Evolutionary conservation across 768 basidiomycete genomes (phyloP).

Genomic region (Strobilomyces echinocephalus): DNA sequence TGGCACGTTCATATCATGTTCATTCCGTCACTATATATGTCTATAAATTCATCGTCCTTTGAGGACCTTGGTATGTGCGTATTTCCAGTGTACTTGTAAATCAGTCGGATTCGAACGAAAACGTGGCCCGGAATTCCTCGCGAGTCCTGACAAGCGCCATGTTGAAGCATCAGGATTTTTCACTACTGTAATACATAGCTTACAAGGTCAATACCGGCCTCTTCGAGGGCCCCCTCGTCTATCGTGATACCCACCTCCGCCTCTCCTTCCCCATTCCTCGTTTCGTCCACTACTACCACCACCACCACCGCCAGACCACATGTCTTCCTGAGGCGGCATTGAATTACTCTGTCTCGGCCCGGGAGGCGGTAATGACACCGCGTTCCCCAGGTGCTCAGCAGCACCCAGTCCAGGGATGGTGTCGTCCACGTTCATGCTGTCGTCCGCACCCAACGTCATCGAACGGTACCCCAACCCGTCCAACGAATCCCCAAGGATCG

Average conservation of each 20-base stretch:
- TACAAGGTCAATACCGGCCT: slow-evolving; percentile 11
- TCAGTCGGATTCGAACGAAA: too few species aligned
- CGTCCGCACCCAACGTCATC: slow-evolving; percentile 21
- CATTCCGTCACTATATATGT: too few species aligned
- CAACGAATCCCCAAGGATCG: too few species aligned
- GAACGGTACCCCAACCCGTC: slow-evolving; percentile 26
- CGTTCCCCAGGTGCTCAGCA: slow-evolving; percentile 23
- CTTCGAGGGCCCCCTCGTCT: slow-evolving; percentile 23
- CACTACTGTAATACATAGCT: too few species aligned
- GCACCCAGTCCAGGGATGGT: slow-evolving; percentile 63
- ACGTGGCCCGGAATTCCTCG: too few species aligned
- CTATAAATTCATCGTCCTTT: too few species aligned
- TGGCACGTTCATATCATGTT: too few species aligned
- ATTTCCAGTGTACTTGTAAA: too few species aligned
- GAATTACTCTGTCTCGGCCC: slow-evolving; percentile 34
- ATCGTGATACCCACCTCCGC: slow-evolving; percentile 30
- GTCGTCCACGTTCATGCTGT: slow-evolving; percentile 43
- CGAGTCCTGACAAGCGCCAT: too few species aligned
- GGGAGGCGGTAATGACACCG: slow-evolving; percentile 16
- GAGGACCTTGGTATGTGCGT: too few species aligned
- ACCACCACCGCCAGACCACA: slow-evolving; percentile 35
- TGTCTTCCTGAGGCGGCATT: slow-evolving; percentile 50
- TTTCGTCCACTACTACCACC: slow-evolving; percentile 28
- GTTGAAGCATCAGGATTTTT: too few species aligned
- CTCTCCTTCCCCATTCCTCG: slow-evolving; percentile 37